Conservation (phyloP, 805 yeast genomes). For the Barnettozyma wickerhamii region DNA sequence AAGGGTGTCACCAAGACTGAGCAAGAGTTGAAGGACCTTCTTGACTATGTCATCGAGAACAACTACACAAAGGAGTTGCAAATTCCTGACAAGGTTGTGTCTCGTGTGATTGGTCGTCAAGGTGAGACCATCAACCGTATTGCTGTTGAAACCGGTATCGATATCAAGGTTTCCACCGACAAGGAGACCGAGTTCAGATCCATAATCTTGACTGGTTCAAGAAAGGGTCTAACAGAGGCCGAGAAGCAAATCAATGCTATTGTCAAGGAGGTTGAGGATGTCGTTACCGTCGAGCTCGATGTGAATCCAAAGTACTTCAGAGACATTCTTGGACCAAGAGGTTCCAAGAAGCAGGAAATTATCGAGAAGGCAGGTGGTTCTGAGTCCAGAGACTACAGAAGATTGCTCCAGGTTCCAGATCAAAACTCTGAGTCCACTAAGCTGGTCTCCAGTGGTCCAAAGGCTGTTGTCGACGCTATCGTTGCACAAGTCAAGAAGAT, state of each 20-base stretch:
- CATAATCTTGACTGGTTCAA: slow-evolving; percentile 74
- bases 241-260: slow-evolving; percentile 55
- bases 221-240: slow-evolving; percentile 70
- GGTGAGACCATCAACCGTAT: slow-evolving; percentile 84
- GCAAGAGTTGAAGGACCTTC: slow-evolving; percentile 77
- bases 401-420: slow-evolving; percentile 66
- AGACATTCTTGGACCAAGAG: slow-evolving; percentile 73
- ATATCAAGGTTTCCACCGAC: slow-evolving; percentile 40
- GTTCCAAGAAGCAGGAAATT: slow-evolving; percentile 68
- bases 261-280: slow-evolving; percentile 61
- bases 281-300: slow-evolving; percentile 49
- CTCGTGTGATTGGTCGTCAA: slow-evolving; percentile 83
- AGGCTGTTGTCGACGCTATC: slow-evolving; percentile 64
- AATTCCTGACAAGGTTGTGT: slow-evolving; percentile 70
- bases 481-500: slow-evolving; percentile 57
- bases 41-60: slow-evolving; percentile 83
- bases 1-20: slow-evolving; percentile 80
- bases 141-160: slow-evolving; percentile 53
- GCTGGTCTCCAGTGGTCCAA: slow-evolving; percentile 71
- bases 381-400: slow-evolving; percentile 46
- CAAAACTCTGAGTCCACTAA: slow-evolving; percentile 52
- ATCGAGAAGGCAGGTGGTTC: slow-evolving; percentile 74
- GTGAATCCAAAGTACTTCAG: slow-evolving; percentile 75
- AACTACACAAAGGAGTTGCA: slow-evolving; percentile 60
- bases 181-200: slow-evolving; percentile 49